Evolutionary conservation across 2,329 filamentous ascomycete species (phyloP).

Genomic region (Aspergillus quadricinctus): DNA sequence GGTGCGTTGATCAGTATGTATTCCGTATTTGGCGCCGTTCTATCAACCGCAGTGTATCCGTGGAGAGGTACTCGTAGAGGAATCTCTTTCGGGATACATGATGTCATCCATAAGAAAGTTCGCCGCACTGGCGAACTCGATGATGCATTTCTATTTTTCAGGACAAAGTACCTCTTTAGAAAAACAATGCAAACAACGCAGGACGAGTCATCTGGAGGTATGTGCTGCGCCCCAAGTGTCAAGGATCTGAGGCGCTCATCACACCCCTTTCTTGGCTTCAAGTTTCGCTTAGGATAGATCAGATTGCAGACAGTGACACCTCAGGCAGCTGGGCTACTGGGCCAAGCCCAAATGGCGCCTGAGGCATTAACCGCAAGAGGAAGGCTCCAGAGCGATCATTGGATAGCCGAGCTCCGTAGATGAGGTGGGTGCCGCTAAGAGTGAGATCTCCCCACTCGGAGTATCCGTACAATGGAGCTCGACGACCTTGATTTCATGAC

Average conservation of each 20-base stretch:
- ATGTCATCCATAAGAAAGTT: background rate
- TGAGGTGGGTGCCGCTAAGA: too few species aligned
- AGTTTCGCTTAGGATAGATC: background rate
- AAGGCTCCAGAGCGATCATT: background rate
- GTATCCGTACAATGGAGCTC: too few species aligned
- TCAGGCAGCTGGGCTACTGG: background rate
- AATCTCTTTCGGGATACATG: background rate
- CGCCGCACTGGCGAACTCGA: too few species aligned
- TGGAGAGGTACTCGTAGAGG: background rate
- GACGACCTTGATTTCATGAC: too few species aligned
- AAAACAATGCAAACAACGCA: too few species aligned
- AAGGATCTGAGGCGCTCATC: background rate
- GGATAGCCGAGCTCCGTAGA: background rate
- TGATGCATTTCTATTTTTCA: too few species aligned
- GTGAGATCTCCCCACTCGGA: background rate
- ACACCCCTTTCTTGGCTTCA: background rate
- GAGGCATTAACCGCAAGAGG: background rate
- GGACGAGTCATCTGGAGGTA: too few species aligned
- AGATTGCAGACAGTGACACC: background rate
- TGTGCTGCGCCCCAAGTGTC: background rate
- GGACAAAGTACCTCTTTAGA: too few species aligned
- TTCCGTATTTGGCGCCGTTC: too few species aligned
- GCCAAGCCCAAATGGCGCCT: background rate
- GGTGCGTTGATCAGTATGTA: too few species aligned
- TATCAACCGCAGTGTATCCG: too few species aligned